phyloP scores from a whole-genome alignment of 1,139 yeast genomes.

The Pichia norvegensis region DNA sequence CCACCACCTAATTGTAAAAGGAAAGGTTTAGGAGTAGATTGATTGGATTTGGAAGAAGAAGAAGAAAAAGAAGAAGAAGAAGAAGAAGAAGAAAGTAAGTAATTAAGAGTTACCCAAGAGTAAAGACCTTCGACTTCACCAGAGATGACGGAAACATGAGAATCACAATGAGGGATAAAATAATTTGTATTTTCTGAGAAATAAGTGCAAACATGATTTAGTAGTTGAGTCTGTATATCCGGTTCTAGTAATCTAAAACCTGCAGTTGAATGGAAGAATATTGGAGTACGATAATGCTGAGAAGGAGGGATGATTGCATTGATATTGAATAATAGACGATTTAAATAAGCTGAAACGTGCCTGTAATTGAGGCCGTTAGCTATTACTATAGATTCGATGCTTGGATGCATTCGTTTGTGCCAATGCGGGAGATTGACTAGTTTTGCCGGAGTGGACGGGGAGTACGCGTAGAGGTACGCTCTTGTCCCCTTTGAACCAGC shows the following conservation, averaged over 20 bases:
- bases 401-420: constrained; percentile 60
- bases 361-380: constrained; percentile 33
- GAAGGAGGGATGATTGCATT: constrained; percentile 54
- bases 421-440: constrained; percentile 30
- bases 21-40: constrained; percentile 64
- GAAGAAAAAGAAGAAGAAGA: constrained; percentile 55
- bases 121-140: constrained; percentile 77
- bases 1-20: constrained; percentile 86
- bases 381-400: constrained; percentile 45
- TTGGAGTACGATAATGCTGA: constrained; percentile 66
- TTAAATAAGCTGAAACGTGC: constrained; percentile 54
- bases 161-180: constrained; percentile 46
- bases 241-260: constrained; percentile 67
- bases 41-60: too few species aligned
- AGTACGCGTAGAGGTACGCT: constrained; percentile 68
- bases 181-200: constrained; percentile 47
- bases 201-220: constrained; percentile 50
- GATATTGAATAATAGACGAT: constrained; percentile 48
- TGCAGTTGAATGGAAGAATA: constrained; percentile 73
- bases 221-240: constrained; percentile 42
- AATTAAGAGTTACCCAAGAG: constrained; percentile 76
- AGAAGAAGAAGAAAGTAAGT: constrained; percentile 45
- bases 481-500: constrained; percentile 82
- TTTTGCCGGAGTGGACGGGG: constrained; percentile 28
- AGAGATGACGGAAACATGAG: constrained; percentile 61